These are phyloP conservation scores for Aspergillus sp. DNA, from an alignment of 2,329 filamentous ascomycete genomes.

Conservation along the genomic window DNA sequence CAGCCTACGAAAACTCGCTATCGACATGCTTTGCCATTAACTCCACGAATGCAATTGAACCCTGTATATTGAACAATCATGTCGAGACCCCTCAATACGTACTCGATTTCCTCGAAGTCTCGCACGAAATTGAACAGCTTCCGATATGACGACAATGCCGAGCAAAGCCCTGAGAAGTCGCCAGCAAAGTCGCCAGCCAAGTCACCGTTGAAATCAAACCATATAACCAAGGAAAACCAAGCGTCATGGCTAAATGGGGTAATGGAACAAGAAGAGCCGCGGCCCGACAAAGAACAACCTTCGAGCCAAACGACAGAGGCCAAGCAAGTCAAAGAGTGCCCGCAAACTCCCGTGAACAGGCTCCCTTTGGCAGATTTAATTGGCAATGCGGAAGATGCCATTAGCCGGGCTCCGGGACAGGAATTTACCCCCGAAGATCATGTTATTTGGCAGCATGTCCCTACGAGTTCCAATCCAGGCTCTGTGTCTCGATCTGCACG, in stretches of 20 bases:
- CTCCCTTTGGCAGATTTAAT: constrained; percentile 56
- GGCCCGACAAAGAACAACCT: constrained; percentile 11
- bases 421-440: constrained; percentile 55
- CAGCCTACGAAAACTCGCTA: constrained; percentile 2
- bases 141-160: constrained; percentile 40
- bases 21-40: constrained; percentile 20
- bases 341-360: constrained; percentile 54
- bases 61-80: constrained; percentile 14
- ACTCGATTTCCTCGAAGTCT: constrained; percentile 45
- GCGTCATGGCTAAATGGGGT: constrained; percentile 30
- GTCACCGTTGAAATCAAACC: constrained; percentile 15
- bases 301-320: constrained; percentile 17
- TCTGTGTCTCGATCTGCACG: constrained; percentile 43
- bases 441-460: constrained; percentile 52
- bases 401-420: constrained; percentile 41
- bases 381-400: constrained; percentile 53
- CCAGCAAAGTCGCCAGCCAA: constrained; percentile 17
- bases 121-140: constrained; percentile 51
- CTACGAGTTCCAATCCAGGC: constrained; percentile 34
- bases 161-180: constrained; percentile 12
- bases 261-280: constrained; percentile 16
- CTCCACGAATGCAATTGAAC: constrained; percentile 12
- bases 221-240: constrained; percentile 43
- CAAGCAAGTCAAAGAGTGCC: constrained; percentile 34
- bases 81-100: constrained; percentile 18